Evolutionary conservation across 202 grass and related monocot genomes (phyloP), one percentile per base, ranked within the genome.

Genomic region (Digitaria exilis): DNA sequence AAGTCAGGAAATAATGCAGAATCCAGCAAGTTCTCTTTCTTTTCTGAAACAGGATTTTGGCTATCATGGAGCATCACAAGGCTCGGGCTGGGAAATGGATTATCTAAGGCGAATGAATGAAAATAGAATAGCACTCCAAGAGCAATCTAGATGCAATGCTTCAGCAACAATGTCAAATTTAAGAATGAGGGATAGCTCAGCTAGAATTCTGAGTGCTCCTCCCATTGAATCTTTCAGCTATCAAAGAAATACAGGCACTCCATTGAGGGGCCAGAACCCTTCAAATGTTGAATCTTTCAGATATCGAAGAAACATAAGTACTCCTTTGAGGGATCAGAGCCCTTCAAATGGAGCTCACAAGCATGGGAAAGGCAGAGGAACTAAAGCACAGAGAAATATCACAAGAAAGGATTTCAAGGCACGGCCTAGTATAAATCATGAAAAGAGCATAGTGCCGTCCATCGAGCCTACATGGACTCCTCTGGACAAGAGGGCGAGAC

Each of bases 401-500:
- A 19, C 31, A 78, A 85, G 73, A 62, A 98, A 70, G 61, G 91
- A 84, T 88, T 84, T 76, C 34, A 94, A 82, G 74, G 69, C 29
- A 61, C 82, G 84, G 16, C 60, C 70, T 67, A 85, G 39, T 73
- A 66, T 48, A 87, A 89, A 71, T 68, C 64, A 42, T 76, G 73
- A 69, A 43, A 88, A 89, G 85, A 83, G 69, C 31, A 93, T 76
- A 45, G 56, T 71, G 15, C 78, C 85, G 5, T 76, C 88, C 55
- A 69, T 85, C 9, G 77, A 83, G 57, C 87, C 71, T 83, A 84
- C 91, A 84, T 94, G 89, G 91, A 96, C 96, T 80, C 96, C 96
- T 74, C 7, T 96, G 63, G 96, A 98, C 87, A 96, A 98, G 83
- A 90, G 93, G 85, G 93, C 93, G 9, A 92, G 93, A 92, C 91